Base-by-base conservation (phyloP, 306 rosid species). In the Vigna reflexopilosa region DNA sequence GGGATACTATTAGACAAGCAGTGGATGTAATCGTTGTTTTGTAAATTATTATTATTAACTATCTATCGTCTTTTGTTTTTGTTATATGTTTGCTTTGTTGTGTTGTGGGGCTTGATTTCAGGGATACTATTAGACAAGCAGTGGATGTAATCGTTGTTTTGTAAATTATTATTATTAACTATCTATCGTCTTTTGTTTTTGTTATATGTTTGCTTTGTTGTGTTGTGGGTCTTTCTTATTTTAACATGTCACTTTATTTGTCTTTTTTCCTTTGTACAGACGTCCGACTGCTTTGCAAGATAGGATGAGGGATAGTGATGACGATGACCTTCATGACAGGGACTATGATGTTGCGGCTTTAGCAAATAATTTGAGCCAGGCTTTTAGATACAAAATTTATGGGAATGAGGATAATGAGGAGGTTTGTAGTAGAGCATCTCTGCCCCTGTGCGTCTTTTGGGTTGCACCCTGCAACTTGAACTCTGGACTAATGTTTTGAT, bases 241-340 rank as follows among this genome's bases (percentile, higher is more conserved):
- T 32, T 64, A 38, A 45, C 40, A 61, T 36, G 14, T 79, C 52
- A 61, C 59, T 24, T 19, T 51, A 64, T 64, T 66, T 77, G 45
- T 77, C 77, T 40, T 76, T 45, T 77, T 49, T 77, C 77, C 47
- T 73, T 45, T 77, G 71, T 26, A 26, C 89, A 96, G 99, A 77
- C 99, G 99, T 24, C 99, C 99, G 1, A 90, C 97, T 80, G 93
- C 98, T 68, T 87, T 96, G 82, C 99, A 92, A 75, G 99, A 95
- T 78, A 89, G 98, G 90, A 88, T 87, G 71, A 95, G 99, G 84
- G 98, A 95, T 70, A 93, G 99, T 80, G 98, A 95, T 67, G 98
- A 93, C 1, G 98, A 95, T 75, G 99, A 93, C 63, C 88, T 92
- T 85, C 91, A 87, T 81, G 97, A 90, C 78, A 91, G 97, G 82